Evolutionary conservation across 2,329 filamentous ascomycete genomes (phyloP).

Genomic region (Pyricularia pennisetigena): DNA sequence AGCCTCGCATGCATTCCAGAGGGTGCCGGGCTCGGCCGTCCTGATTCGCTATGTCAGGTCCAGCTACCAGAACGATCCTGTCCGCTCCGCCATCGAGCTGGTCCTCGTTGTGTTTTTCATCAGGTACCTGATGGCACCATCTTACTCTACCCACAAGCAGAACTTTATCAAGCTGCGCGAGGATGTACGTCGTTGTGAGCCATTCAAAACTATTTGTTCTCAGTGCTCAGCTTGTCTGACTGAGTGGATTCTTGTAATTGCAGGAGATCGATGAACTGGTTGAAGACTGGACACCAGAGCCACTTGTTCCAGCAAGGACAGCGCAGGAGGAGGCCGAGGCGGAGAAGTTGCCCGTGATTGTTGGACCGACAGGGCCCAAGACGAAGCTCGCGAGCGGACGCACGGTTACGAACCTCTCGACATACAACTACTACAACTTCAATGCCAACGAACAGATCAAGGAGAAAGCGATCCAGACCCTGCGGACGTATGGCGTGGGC

Average conservation of each 20-base stretch:
- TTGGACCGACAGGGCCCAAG: conserved; percentile 84
- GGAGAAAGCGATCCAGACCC: conserved; percentile 86
- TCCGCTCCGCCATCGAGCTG: conserved; percentile 86
- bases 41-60: conserved; percentile 91
- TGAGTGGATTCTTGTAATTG: conserved; percentile 4
- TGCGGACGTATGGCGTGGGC: conserved; percentile 92
- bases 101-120: conserved; percentile 93
- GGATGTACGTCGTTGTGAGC: conserved; percentile 36
- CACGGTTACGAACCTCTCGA: conserved; percentile 86
- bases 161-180: conserved; percentile 85
- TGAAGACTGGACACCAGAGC: conserved; percentile 93
- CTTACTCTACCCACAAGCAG: conserved; percentile 84
- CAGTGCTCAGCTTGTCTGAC: not conserved
- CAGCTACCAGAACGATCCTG: conserved; percentile 94
- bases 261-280: conserved; percentile 91
- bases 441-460: conserved; percentile 86
- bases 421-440: conserved; percentile 97
- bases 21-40: conserved; percentile 87
- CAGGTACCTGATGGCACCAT: conserved; percentile 81
- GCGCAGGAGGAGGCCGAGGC: conserved; percentile 69
- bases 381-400: conserved; percentile 80
- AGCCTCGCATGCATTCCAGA: conserved; percentile 63
- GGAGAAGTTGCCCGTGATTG: conserved; percentile 78
- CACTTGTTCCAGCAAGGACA: conserved; percentile 67
- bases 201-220: conserved; percentile 19